Conservation (phyloP, 116 monocot species). For the Dioscorea cayenensis region DNA sequence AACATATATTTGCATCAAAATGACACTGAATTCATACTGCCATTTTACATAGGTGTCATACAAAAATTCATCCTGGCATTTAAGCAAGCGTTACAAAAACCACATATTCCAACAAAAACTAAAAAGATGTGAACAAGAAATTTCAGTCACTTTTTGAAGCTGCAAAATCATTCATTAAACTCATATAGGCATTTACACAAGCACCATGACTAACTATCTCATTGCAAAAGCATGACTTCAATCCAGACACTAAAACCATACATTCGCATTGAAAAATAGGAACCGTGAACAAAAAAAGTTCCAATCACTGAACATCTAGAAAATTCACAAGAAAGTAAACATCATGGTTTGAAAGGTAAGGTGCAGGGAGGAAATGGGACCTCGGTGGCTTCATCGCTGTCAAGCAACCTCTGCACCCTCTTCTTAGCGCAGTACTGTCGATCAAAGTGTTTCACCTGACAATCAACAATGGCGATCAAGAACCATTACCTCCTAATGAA, state of each 20-base stretch:
- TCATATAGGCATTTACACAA: neutral
- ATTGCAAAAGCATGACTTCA: neutral
- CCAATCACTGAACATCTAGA: neutral
- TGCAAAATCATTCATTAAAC: neutral
- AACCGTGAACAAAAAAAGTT: neutral
- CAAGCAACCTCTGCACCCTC: conserved; percentile 84
- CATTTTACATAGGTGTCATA: too few relatives aligned
- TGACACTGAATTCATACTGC: too few relatives aligned
- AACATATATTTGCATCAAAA: too few relatives aligned
- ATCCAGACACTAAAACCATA: too few relatives aligned
- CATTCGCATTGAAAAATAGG: too few relatives aligned
- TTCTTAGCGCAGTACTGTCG: conserved; percentile 79
- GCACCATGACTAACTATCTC: neutral
- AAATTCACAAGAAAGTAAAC: neutral
- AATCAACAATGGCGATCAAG: neutral
- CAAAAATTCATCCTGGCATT: too few relatives aligned
- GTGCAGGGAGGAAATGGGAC: conserved; percentile 80
- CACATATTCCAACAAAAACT: too few relatives aligned
- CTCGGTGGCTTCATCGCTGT: conserved; percentile 63
- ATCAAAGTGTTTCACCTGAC: conserved; percentile 93
- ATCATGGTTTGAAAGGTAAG: conserved; percentile 63
- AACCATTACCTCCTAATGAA: neutral
- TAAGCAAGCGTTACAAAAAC: too few relatives aligned
- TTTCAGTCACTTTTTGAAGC: too few relatives aligned
- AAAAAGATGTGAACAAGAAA: too few relatives aligned